These are phyloP conservation scores for Trametes cinnabarina DNA, from an alignment of 768 basidiomycete species.

Conservation along the genomic window DNA sequence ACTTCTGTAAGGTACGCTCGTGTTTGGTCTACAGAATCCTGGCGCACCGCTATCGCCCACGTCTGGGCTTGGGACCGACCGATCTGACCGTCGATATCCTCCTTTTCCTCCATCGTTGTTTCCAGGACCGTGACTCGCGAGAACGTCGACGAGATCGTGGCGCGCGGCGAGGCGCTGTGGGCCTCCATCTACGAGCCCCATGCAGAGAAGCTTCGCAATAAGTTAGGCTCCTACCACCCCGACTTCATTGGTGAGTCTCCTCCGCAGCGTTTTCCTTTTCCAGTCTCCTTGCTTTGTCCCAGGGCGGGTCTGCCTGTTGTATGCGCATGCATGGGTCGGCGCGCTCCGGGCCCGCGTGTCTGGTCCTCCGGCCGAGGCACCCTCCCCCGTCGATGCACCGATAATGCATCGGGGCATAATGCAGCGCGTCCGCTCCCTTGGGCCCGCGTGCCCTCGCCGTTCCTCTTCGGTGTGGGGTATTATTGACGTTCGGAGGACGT, in stretches of 20 bases:
- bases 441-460: background rate
- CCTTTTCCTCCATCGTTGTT: background rate
- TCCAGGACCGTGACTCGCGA: slow-evolving; percentile 56
- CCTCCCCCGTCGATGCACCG: background rate
- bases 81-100: slow-evolving; percentile 1
- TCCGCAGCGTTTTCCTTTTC: slow-evolving; percentile 3
- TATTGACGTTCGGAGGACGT: background rate
- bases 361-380: too few species aligned
- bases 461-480: background rate
- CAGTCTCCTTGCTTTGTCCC: background rate
- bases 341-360: background rate
- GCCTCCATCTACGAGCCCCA: slow-evolving; percentile 86
- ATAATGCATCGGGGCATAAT: slow-evolving; percentile 2
- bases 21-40: background rate
- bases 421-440: slow-evolving; percentile 6
- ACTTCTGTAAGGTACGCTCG: slow-evolving; percentile 56
- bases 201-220: slow-evolving; percentile 84
- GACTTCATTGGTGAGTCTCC: slow-evolving; percentile 84
- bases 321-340: background rate
- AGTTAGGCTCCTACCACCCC: slow-evolving; percentile 85
- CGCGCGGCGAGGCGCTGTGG: slow-evolving; percentile 75
- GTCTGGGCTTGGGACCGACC: background rate
- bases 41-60: background rate
- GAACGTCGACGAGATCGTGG: slow-evolving; percentile 66
- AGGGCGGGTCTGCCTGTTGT: background rate